These are phyloP conservation scores for Podaxis sp. DNA, from an alignment of 768 basidiomycete genomes.

Conservation along the genomic window DNA sequence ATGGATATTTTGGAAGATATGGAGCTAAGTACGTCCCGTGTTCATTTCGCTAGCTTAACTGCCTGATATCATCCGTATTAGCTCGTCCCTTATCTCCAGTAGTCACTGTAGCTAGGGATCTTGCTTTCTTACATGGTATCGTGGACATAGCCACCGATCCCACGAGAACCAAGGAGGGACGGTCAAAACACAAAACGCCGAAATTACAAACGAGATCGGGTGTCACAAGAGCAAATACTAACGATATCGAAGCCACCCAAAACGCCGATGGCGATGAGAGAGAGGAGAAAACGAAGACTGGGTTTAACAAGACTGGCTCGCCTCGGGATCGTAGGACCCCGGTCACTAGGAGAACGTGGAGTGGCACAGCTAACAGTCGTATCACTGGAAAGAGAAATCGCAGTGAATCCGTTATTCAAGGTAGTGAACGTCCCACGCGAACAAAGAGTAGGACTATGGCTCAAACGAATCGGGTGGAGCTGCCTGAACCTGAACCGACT, in stretches of 20 bases:
- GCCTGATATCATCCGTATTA: not conserved
- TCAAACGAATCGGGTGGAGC: not conserved
- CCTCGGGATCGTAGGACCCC: not conserved
- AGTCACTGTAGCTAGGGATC: too few species aligned
- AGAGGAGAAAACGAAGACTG: not conserved
- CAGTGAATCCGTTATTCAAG: conserved; percentile 45
- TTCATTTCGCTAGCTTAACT: not conserved
- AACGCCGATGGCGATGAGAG: not conserved
- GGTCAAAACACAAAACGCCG: not conserved
- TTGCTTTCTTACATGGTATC: not conserved
- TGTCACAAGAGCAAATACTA: not conserved
- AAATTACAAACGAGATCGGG: not conserved
- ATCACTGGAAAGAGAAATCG: conserved; percentile 34
- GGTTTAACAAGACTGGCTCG: not conserved
- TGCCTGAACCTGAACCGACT: not conserved
- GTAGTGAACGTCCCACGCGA: conserved; percentile 17
- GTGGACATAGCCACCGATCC: not conserved
- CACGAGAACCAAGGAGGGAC: not conserved
- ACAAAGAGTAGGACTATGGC: conserved; percentile 34
- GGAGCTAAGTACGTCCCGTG: not conserved
- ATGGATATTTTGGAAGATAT: not conserved
- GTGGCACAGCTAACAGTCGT: conserved; percentile 26
- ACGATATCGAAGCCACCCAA: not conserved
- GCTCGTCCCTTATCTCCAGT: not conserved
- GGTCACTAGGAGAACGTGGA: conserved; percentile 30